Conservation (phyloP, 306 rosid species). For the Malus sylvestris region DNA sequence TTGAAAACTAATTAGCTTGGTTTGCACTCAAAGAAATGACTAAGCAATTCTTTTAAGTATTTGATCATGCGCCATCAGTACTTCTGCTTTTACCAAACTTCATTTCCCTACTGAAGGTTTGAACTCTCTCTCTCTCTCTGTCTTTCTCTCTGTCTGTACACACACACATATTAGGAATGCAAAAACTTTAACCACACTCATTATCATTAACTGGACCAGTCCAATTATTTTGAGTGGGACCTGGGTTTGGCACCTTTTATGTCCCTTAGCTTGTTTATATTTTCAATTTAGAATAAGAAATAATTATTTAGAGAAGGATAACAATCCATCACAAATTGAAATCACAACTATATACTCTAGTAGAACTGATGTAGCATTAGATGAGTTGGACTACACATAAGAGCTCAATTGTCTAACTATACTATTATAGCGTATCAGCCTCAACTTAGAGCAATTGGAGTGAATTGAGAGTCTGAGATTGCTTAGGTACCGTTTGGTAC, state of each 20-base stretch:
- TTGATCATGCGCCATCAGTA: slow-evolving; percentile 6
- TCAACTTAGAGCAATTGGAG: no score
- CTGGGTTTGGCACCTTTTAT: neutral
- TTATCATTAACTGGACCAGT: slow-evolving; percentile 20
- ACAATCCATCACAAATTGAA: neutral
- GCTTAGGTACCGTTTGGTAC: no score
- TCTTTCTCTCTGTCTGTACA: no score
- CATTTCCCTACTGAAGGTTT: no score
- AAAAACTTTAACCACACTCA: slow-evolving; percentile 18
- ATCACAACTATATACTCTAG: neutral
- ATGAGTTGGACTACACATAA: no score
- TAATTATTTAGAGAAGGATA: neutral
- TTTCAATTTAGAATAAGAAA: neutral
- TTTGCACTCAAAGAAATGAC: slow-evolving; percentile 45
- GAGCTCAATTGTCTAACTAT: no score
- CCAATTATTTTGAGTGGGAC: slow-evolving; percentile 2
- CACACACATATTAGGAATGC: neutral
- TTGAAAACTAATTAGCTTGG: slow-evolving; percentile 27
- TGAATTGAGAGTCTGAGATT: no score
- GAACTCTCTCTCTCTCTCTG: no score
- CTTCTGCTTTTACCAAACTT: neutral
- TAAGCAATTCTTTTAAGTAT: neutral
- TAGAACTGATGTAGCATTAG: neutral
- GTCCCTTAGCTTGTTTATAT: neutral
- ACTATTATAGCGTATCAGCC: no score